phyloP scores from a whole-genome alignment of 208 protist species.

The Ichthyophonus hoferi region DNA sequence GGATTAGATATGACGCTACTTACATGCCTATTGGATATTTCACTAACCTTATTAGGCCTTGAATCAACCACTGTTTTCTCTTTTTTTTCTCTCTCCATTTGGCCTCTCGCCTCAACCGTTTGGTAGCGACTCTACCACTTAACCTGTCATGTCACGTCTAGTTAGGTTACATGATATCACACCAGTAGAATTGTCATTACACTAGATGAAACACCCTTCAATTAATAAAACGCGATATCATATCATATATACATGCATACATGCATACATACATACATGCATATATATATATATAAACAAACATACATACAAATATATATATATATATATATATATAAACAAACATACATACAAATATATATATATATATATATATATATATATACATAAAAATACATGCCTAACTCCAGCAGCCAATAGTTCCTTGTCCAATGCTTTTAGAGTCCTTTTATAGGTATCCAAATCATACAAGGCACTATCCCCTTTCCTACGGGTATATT shows the following conservation, averaged over 20 bases:
- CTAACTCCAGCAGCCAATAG: neutral
- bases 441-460: neutral
- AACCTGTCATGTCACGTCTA: neutral
- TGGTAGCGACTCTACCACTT: neutral
- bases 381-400: neutral
- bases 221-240: neutral
- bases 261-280: neutral
- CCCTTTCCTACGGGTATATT: too few species aligned
- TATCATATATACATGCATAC: neutral
- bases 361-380: slow-evolving; percentile 1
- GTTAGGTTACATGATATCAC: neutral
- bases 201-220: neutral
- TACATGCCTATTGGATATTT: too few species aligned
- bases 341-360: neutral
- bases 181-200: neutral
- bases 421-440: neutral
- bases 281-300: slow-evolving; percentile 7
- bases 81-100: neutral
- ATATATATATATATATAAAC: slow-evolving; percentile 1
- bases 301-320: neutral
- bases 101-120: neutral
- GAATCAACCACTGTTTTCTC: neutral
- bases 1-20: too few species aligned
- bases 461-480: too few species aligned
- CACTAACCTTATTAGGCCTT: too few species aligned